Conservation (phyloP, 1,284 basidiomycete species). For the Marasmius oreades region DNA sequence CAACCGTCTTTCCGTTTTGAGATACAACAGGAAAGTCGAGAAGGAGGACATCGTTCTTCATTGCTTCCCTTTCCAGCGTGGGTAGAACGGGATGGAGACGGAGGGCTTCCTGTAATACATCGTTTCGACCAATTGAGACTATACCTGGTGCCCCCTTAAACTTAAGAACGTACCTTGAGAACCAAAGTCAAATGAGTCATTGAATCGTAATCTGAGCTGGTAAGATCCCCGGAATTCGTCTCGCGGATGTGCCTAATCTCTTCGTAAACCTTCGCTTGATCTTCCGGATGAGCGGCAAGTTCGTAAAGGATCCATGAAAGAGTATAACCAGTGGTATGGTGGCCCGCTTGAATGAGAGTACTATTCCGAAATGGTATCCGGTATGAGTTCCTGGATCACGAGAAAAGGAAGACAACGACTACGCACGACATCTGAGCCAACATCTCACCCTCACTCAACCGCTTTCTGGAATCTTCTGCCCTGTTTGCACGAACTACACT, state of each 20-base stretch:
- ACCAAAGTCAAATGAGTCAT: constrained; percentile 15
- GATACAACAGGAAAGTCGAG: neutral
- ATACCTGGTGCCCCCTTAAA: neutral
- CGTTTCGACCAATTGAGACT: neutral
- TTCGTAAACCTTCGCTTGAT: constrained; percentile 19
- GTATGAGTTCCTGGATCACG: neutral
- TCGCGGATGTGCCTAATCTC: constrained; percentile 13
- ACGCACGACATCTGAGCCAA: constrained; percentile 22
- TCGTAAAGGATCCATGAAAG: constrained; percentile 25
- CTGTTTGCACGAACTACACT: constrained; percentile 19
- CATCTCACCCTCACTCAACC: constrained; percentile 23
- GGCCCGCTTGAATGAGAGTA: constrained; percentile 18
- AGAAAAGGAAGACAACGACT: neutral
- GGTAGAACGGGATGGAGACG: neutral
- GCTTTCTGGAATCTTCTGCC: constrained; percentile 16
- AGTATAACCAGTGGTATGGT: constrained; percentile 23
- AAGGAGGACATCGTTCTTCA: neutral
- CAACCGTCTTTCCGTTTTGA: neutral
- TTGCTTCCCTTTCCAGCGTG: neutral
- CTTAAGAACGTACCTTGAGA: constrained; percentile 12
- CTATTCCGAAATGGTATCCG: neutral
- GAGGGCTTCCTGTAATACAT: neutral
- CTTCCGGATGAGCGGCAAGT: constrained; percentile 20
- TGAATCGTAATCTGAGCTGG: constrained; percentile 10
- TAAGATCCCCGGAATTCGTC: neutral